Conservation (phyloP, 2,329 filamentous ascomycete genomes). For the Ascochyta rabiei region DNA sequence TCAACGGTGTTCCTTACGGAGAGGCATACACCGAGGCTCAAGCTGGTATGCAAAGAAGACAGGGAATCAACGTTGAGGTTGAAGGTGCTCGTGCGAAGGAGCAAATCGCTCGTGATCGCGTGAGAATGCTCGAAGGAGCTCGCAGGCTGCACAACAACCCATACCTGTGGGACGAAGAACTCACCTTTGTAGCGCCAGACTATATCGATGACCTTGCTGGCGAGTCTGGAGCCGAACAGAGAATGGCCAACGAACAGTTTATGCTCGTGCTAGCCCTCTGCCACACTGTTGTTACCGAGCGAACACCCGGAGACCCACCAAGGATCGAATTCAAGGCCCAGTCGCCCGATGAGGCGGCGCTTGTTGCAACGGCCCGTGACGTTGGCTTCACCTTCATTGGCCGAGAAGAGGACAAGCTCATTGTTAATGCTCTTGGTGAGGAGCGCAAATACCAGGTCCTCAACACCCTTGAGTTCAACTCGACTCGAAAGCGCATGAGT, state of each 20-base stretch:
- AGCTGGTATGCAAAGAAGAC: conserved; percentile 90
- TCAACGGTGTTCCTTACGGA: conserved; percentile 95
- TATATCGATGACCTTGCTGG: conserved; percentile 85
- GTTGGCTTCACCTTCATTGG: conserved; percentile 94
- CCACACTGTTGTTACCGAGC: conserved; percentile 93
- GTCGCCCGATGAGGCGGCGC: conserved; percentile 92
- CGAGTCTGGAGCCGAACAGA: conserved; percentile 76
- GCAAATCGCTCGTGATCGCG: conserved; percentile 80
- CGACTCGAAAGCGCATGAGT: conserved; percentile 95
- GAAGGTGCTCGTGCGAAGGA: conserved; percentile 74
- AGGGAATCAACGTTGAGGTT: conserved; percentile 84
- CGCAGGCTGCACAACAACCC: conserved; percentile 85
- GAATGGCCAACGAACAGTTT: conserved; percentile 80
- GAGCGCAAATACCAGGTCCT: conserved; percentile 85
- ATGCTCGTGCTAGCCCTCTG: conserved; percentile 96
- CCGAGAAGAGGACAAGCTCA: conserved; percentile 77
- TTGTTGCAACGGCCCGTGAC: conserved; percentile 92
- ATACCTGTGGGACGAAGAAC: conserved; percentile 84
- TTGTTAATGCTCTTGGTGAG: conserved; percentile 84
- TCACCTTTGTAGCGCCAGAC: conserved; percentile 92
- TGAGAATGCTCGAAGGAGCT: conserved; percentile 73
- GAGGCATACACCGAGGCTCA: conserved; percentile 98
- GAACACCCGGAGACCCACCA: conserved; percentile 85
- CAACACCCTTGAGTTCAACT: conserved; percentile 98
- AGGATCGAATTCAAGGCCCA: conserved; percentile 96